Conservation (phyloP, 2,329 filamentous ascomycete species). For the Cladorrhinum sp. region DNA sequence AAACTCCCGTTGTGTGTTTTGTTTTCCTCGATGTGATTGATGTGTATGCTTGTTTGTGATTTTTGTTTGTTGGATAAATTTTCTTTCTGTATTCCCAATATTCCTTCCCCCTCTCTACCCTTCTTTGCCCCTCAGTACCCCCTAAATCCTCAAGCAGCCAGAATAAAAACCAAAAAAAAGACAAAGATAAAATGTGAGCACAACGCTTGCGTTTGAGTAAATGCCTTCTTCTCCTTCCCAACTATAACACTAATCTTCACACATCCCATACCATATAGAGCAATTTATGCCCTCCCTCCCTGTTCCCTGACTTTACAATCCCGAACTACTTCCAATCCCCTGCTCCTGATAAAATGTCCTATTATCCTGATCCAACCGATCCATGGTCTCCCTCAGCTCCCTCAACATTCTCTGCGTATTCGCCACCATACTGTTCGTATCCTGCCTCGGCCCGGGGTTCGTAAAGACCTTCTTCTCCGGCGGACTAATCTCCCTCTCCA, state of each 20-base stretch:
- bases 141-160: no score
- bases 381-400: conserved; percentile 29
- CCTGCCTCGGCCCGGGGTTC: conserved; percentile 1
- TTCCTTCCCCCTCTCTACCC: no score
- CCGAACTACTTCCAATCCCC: background rate
- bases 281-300: background rate
- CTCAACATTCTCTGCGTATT: conserved; percentile 26
- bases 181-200: no score
- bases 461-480: conserved; percentile 12
- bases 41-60: no score
- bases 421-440: conserved; percentile 25
- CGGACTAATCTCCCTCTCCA: conserved; percentile 7
- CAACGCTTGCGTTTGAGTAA: no score
- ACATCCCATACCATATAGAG: background rate
- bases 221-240: no score
- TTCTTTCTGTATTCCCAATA: no score
- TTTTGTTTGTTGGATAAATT: no score
- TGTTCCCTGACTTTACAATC: background rate
- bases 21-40: no score
- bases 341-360: conserved; percentile 12
- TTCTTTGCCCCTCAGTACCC: no score
- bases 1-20: no score
- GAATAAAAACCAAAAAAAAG: no score
- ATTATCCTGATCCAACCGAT: conserved; percentile 23
- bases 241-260: background rate